Evolutionary conservation across 78 protist genomes (phyloP).

Genomic region (Reticulomyxa filosa): DNA sequence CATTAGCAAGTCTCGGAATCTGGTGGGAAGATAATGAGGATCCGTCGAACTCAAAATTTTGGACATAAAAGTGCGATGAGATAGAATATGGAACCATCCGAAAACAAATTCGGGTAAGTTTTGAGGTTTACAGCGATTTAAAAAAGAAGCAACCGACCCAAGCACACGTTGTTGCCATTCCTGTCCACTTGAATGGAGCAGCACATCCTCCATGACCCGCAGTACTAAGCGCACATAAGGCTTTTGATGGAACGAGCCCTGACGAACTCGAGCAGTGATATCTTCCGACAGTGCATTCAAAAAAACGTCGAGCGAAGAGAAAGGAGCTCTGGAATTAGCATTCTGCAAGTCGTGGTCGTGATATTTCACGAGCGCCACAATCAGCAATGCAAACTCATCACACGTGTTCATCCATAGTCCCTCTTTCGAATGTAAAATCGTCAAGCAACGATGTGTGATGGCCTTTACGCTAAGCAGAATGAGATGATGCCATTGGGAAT

Average conservation of each 20-base stretch:
- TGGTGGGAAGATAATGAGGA: conserved; percentile 39
- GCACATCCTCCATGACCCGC: conserved; percentile 38
- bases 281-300: conserved; percentile 22
- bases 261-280: conserved; percentile 10
- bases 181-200: conserved; percentile 40
- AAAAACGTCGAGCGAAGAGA: conserved; percentile 21
- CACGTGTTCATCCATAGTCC: too few relatives aligned
- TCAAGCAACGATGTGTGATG: conserved; percentile 5
- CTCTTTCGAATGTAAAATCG: not conserved
- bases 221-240: conserved; percentile 52
- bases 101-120: conserved; percentile 79
- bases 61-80: conserved; percentile 77
- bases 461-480: not conserved
- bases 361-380: conserved; percentile 45
- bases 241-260: conserved; percentile 54
- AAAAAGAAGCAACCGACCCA: conserved; percentile 36
- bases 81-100: conserved; percentile 79
- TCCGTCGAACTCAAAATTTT: conserved; percentile 33
- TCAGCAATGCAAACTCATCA: conserved; percentile 50
- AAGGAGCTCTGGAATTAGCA: conserved; percentile 20
- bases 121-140: conserved; percentile 55
- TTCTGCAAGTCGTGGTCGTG: not conserved
- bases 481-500: not conserved
- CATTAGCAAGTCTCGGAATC: conserved; percentile 50
- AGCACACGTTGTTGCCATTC: conserved; percentile 14